Base-by-base conservation (phyloP, 2,329 filamentous ascomycete species). In the Lachnellula occidentalis region DNA sequence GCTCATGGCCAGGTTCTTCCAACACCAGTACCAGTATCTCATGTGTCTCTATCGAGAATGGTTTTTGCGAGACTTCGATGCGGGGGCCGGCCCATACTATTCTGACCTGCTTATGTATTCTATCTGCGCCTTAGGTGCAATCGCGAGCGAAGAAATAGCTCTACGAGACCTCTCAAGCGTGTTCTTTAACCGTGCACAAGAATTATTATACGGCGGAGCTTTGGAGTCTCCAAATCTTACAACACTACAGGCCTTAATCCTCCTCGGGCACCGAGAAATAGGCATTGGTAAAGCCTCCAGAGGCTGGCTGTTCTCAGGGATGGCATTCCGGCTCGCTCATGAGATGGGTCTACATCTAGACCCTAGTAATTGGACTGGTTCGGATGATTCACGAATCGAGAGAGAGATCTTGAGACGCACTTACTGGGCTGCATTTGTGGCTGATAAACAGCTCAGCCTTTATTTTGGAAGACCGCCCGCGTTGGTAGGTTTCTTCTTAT, bases 271-370 rank as follows among this genome's bases (percentile, higher is more conserved):
- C 52, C 69, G 72, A 15, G 75, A 76, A 55, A 77, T 78, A 42
- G 76, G 76, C 3, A 71, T 72, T 21, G 74, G 76, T 0, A 71
- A 72, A n/a, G 66, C 71, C 2, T 78, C 75, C 17, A 78, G 76
- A 51, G 76, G 76, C 12, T 79, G 76, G 76, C 65, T 78, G 1
- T 78, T 76, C 50, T 77, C 75, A 27, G 76, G 76, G 46, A 78
- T 79, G 75, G 75, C 76, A 8, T 79, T 77, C 58, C 72, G 76
- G 4, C 67, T 79, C 14, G 73, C 75, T 0, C 75, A 78, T 49
- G 76, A 77, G 58, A 79, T 79, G 76, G 76, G 76, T 1, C 68
- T 79, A 15, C 76, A 79, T 58, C 69, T 79, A 0, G 76, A 79
- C 48, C 76, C 76, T 1, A 76, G 70, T 49, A 78, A 78, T 58